These are phyloP conservation scores for Delitschia confertaspora DNA, from an alignment of 495 filamentous ascomycete species.

Conservation along the genomic window DNA sequence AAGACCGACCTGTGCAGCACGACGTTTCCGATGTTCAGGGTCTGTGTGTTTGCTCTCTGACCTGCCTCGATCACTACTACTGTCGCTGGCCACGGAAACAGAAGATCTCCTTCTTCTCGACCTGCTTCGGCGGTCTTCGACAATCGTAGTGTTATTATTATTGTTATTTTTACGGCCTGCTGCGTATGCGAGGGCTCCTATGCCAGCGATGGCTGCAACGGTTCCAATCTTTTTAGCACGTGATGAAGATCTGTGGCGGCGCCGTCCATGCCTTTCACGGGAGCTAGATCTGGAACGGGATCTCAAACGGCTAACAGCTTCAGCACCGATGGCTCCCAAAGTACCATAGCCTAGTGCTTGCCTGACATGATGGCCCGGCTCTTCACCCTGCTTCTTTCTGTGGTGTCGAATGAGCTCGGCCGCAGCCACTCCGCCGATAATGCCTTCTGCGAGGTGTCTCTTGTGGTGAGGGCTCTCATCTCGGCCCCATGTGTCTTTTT, in stretches of 20 bases:
- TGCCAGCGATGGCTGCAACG: constrained; percentile 66
- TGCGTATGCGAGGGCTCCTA: constrained; percentile 46
- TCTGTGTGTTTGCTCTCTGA: constrained; percentile 36
- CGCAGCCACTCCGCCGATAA: constrained; percentile 66
- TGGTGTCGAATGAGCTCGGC: constrained; percentile 66
- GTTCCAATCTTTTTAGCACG: constrained; percentile 55
- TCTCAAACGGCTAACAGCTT: constrained; percentile 55
- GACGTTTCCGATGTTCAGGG: constrained; percentile 55
- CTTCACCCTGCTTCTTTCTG: constrained; percentile 49
- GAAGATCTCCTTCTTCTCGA: constrained; percentile 53
- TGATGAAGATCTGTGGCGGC: constrained; percentile 40
- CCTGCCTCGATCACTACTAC: constrained; percentile 30
- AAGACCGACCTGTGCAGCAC: constrained; percentile 66
- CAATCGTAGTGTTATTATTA: constrained; percentile 50
- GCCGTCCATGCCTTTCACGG: constrained; percentile 17
- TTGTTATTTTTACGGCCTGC: constrained; percentile 52
- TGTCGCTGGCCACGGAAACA: constrained; percentile 32
- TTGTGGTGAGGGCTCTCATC: constrained; percentile 57
- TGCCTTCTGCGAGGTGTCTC: constrained; percentile 80
- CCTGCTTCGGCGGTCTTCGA: constrained; percentile 58
- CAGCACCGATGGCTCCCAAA: constrained; percentile 71
- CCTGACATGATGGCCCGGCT: constrained; percentile 55
- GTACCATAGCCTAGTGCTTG: constrained; percentile 72
- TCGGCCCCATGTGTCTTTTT: constrained; percentile 36
- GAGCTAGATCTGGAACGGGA: constrained; percentile 36